Base-by-base conservation (phyloP, 2,329 filamentous ascomycete species). In the Rachicladosporium sp. region DNA sequence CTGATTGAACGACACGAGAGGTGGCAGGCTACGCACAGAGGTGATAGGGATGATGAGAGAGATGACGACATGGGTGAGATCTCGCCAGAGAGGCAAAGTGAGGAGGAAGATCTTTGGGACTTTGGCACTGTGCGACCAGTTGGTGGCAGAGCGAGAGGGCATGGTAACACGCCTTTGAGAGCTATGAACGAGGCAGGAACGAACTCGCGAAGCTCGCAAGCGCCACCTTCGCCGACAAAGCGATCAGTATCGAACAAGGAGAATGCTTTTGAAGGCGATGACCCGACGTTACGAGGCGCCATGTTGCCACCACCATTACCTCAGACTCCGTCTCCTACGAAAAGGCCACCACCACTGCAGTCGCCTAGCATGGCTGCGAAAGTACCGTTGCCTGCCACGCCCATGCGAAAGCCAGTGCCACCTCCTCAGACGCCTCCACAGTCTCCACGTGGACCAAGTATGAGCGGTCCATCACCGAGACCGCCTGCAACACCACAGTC, bases 71-170 rank as follows among this genome's bases (percentile, higher is more conserved):
- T 69, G 9, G 64, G 66, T 12, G 61, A 69, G 10, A 56, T 58
- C 35, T 62, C 69, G 41, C 54, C 62, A 34, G 52, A 58, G 37
- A 50, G 61, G 37, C 59, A 64, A n/a, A 61, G 67, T 1, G 72
- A 79, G 42, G 73, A 82, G 29, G 85, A 95, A 58, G 91, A 96
- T 59, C 76, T 96, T 57, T 98, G 91, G 91, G 91, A 98, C 60
- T 98, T 98, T 66, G 91, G 91, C 33, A 98, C 91, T 0, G 85
- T 98, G 38, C 75, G 88, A 41, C 79, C 93, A 4, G 78, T 80
- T n/a, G 75, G 73, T 27, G 41, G 49, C 35, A 49, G 55, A 10
- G 46, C 39, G 76, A 31, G 39, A 21, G 34, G 39, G 9, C 23
- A 27, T 8, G 37, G 37, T 33, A 72, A 76, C 21, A 77, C 78